Conservation (phyloP, 1,284 basidiomycete genomes). For the Tetrapyrgos nigripes region DNA sequence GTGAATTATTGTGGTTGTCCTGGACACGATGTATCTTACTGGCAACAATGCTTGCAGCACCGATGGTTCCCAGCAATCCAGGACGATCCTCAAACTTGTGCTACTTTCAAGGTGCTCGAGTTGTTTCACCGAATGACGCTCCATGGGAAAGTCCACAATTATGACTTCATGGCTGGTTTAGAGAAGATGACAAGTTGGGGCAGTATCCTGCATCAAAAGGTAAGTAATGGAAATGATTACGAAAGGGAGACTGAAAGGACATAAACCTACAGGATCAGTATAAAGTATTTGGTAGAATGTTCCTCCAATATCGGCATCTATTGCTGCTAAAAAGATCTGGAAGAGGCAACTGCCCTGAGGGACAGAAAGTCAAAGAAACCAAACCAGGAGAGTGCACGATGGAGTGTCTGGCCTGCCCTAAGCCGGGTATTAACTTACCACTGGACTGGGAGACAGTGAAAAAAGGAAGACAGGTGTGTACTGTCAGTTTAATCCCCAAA, state of each 20-base stretch:
- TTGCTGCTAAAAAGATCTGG: constrained; percentile 18
- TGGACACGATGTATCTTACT: not conserved
- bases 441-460: constrained; percentile 18
- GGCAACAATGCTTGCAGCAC: constrained; percentile 16
- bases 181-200: constrained; percentile 22
- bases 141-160: constrained; percentile 8
- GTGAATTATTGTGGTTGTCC: constrained; percentile 10
- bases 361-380: constrained; percentile 10
- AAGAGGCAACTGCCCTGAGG: constrained; percentile 17
- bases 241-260: not conserved
- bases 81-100: constrained; percentile 23
- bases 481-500: too few species aligned
- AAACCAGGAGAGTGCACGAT: constrained; percentile 26
- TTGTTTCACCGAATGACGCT: constrained; percentile 18
- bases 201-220: constrained; percentile 11
- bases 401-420: constrained; percentile 30
- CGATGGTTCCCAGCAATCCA: constrained; percentile 18
- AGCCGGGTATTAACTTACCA: constrained; percentile 28
- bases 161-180: constrained; percentile 23
- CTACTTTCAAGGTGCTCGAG: constrained; percentile 20
- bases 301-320: constrained; percentile 28
- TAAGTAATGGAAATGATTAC: constrained; percentile 1
- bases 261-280: constrained; percentile 25
- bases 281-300: constrained; percentile 23
- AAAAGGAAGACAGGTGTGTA: not conserved